A percentile compares a stretch with the other conserved stretches of the same genome.
Conservation (phyloP, 83 land plant genomes). For the Picea abies region DNA sequence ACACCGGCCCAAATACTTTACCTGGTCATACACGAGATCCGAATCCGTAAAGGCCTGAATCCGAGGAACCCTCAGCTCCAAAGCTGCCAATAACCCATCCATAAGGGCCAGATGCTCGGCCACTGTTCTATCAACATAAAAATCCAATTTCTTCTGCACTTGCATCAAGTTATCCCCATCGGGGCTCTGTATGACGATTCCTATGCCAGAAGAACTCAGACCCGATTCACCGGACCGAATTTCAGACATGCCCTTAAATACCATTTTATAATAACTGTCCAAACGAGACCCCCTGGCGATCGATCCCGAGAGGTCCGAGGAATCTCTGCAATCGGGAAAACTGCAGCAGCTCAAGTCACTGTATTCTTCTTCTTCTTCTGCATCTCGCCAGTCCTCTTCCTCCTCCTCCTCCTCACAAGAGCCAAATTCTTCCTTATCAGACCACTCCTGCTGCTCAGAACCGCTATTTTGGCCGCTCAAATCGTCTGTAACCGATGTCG, state of each 20-base stretch:
- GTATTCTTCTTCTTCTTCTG: constrained; percentile 46
- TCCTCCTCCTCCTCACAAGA: not conserved
- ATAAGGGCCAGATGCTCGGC: constrained; percentile 66
- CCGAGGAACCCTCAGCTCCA: constrained; percentile 23
- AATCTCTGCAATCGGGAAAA: too few relatives aligned
- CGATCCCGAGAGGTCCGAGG: not conserved
- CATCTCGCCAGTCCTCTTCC: not conserved
- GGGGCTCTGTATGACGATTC: constrained; percentile 58
- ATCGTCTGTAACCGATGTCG: too few relatives aligned
- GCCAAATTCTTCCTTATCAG: not conserved
- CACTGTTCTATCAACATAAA: constrained; percentile 55
- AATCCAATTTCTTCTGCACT: constrained; percentile 72
- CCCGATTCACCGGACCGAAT: constrained; percentile 23
- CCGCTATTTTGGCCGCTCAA: too few relatives aligned
- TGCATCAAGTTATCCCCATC: constrained; percentile 20
- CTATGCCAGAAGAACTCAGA: constrained; percentile 56
- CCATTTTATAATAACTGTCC: constrained; percentile 45
- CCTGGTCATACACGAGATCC: constrained; percentile 50
- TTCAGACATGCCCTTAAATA: constrained; percentile 61
- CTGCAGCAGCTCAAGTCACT: constrained; percentile 17
- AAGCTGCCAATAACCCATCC: constrained; percentile 59
- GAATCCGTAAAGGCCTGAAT: constrained; percentile 65
- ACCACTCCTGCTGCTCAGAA: not conserved
- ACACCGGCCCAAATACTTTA: not conserved
- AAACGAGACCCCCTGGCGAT: constrained; percentile 20